Percentiles rank a stretch among this genome's conserved stretches.
Conservation (phyloP, 2,329 filamentous ascomycete species). For the Xylariaceae sp. region DNA sequence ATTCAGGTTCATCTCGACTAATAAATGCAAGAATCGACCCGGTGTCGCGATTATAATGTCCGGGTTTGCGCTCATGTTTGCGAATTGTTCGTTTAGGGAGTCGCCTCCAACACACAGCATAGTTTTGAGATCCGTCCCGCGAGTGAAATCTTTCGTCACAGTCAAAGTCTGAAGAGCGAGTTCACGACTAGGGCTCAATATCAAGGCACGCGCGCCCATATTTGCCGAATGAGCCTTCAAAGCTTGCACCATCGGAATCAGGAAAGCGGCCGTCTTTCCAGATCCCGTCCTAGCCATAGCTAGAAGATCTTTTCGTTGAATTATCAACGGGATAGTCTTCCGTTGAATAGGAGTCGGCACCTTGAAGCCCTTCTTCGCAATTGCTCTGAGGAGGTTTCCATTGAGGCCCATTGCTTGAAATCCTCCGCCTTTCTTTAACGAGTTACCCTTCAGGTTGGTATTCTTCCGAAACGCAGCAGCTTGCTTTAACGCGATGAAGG, state of each 20-base stretch:
- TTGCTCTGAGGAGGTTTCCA: conserved; percentile 84
- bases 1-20: conserved; percentile 91
- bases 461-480: conserved; percentile 87
- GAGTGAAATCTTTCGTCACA: conserved; percentile 84
- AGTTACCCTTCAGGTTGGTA: conserved; percentile 80
- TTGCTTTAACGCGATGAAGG: conserved; percentile 89
- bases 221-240: conserved; percentile 86
- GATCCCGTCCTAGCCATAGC: conserved; percentile 99
- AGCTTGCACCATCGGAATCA: conserved; percentile 97
- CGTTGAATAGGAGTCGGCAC: conserved; percentile 97
- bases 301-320: conserved; percentile 87
- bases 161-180: conserved; percentile 74
- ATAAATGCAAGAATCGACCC: conserved; percentile 93
- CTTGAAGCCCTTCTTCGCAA: conserved; percentile 91
- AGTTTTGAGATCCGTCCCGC: conserved; percentile 87
- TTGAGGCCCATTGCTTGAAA: conserved; percentile 96
- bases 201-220: conserved; percentile 84
- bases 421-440: conserved; percentile 92
- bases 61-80: conserved; percentile 73
- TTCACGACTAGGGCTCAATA: conserved; percentile 92
- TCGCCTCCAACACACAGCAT: conserved; percentile 93
- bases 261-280: conserved; percentile 89
- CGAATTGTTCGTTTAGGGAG: conserved; percentile 35
- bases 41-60: conserved; percentile 98
- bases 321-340: conserved; percentile 90